These are phyloP conservation scores for Saccharomycopsis hybrid DNA, from an alignment of 1,139 yeast genomes.

Conservation along the genomic window DNA sequence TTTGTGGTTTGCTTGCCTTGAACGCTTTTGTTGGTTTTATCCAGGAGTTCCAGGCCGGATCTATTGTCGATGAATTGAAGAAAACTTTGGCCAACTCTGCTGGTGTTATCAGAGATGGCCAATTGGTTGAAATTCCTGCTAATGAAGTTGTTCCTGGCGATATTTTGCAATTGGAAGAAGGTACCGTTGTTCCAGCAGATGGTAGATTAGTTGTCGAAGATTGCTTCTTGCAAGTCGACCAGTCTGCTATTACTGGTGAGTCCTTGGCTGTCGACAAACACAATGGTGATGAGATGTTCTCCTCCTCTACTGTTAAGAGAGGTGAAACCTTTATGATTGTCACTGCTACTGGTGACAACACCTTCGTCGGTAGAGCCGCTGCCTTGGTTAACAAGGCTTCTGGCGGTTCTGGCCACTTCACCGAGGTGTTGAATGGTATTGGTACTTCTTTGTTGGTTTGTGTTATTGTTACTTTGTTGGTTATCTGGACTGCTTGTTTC, in stretches of 20 bases:
- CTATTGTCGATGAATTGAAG: slow-evolving; percentile 39
- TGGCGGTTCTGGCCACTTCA: slow-evolving; percentile 92
- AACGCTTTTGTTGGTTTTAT: slow-evolving; percentile 95
- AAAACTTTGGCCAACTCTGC: slow-evolving; percentile 57
- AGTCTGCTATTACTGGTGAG: slow-evolving; percentile 98
- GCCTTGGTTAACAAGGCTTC: slow-evolving; percentile 94
- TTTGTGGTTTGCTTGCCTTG: slow-evolving; percentile 78
- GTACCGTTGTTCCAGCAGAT: slow-evolving; percentile 93
- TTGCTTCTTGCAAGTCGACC: slow-evolving; percentile 88
- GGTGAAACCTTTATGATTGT: slow-evolving; percentile 97
- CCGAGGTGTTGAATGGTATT: slow-evolving; percentile 96
- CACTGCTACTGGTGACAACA: slow-evolving; percentile 91
- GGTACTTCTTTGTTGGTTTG: slow-evolving; percentile 88
- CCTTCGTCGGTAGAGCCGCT: slow-evolving; percentile 95
- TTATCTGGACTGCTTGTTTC: slow-evolving; percentile 94
- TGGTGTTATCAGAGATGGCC: slow-evolving; percentile 78
- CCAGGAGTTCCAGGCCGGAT: slow-evolving; percentile 74
- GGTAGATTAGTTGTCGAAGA: slow-evolving; percentile 90
- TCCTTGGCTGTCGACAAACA: slow-evolving; percentile 93
- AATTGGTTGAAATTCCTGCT: slow-evolving; percentile 65
- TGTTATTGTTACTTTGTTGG: slow-evolving; percentile 79
- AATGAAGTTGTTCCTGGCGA: slow-evolving; percentile 92
- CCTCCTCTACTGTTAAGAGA: slow-evolving; percentile 93
- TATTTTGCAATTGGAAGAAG: slow-evolving; percentile 86
- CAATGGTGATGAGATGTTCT: slow-evolving; percentile 81